Evolutionary conservation across 1,284 basidiomycete genomes (phyloP).

Genomic region (Athelia sp.): DNA sequence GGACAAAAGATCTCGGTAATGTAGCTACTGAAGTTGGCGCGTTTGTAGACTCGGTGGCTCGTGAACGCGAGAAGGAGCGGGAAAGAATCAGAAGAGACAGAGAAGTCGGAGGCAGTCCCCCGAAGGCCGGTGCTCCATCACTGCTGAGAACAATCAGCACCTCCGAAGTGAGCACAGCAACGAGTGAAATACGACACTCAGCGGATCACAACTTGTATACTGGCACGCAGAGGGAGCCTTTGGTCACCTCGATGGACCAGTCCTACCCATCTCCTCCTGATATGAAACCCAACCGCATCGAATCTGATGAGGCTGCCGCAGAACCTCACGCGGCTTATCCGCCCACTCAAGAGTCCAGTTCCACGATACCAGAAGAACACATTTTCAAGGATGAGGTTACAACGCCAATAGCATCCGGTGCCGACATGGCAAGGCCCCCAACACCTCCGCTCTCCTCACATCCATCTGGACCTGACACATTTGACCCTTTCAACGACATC

Average conservation of each 20-base stretch:
- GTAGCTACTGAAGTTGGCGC: slow-evolving; percentile 54
- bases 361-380: no score
- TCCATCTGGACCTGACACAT: slow-evolving; percentile 15
- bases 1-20: slow-evolving; percentile 8
- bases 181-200: no score
- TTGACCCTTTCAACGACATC: slow-evolving; percentile 31
- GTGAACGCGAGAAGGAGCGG: slow-evolving; percentile 66
- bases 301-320: slow-evolving; percentile 13
- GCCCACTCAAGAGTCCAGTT: no score
- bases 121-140: slow-evolving; percentile 21
- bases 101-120: slow-evolving; percentile 35
- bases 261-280: slow-evolving; percentile 56
- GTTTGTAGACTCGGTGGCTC: slow-evolving; percentile 67
- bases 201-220: no score
- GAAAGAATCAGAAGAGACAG: slow-evolving; percentile 64
- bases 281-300: slow-evolving; percentile 22
- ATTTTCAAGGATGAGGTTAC: no score
- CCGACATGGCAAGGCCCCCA: slow-evolving; percentile 1
- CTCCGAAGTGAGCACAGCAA: slow-evolving; percentile 16
- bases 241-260: slow-evolving; percentile 23
- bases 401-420: slow-evolving; percentile 3
- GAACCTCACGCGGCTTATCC: no score
- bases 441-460: slow-evolving; percentile 11
- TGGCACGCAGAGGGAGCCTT: slow-evolving; percentile 12
- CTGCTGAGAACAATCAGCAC: slow-evolving; percentile 28